phyloP scores from a whole-genome alignment of 176 grass and related monocot species.

The Microstegium vimineum region DNA sequence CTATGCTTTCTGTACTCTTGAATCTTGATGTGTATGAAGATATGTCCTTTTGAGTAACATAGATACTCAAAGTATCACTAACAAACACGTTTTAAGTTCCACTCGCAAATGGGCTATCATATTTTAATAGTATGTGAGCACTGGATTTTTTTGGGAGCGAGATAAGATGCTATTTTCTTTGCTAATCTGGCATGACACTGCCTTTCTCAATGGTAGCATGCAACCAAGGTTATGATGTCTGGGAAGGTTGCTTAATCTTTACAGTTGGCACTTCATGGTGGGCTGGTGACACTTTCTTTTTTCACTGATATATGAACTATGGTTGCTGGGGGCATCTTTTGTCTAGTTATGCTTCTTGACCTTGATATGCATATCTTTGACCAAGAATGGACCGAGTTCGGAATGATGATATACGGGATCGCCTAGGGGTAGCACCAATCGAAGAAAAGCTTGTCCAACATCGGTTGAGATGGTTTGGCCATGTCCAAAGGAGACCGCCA shows the following conservation, averaged over 20 bases:
- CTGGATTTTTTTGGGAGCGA: not conserved
- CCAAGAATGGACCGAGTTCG: too few relatives aligned
- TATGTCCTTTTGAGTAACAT: not conserved
- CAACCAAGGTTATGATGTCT: constrained; percentile 1
- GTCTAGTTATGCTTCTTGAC: not conserved
- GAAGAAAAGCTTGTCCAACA: too few relatives aligned
- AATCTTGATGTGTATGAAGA: not conserved
- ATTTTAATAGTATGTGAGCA: not conserved
- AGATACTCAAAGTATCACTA: not conserved
- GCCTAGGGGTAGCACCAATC: too few relatives aligned
- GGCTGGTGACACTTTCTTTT: not conserved
- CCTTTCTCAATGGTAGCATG: not conserved
- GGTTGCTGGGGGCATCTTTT: not conserved
- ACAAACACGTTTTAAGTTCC: not conserved
- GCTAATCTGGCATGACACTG: not conserved
- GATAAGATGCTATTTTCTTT: constrained; percentile 9
- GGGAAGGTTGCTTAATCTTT: not conserved
- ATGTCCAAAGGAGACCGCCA: too few relatives aligned
- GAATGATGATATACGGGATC: too few relatives aligned
- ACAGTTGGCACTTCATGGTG: not conserved
- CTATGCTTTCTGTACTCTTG: not conserved
- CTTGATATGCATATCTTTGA: not conserved
- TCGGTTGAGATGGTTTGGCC: too few relatives aligned
- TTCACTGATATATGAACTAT: not conserved
- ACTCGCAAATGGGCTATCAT: not conserved